Conservation (phyloP, 176 grass and related monocot genomes). For the Raddia guianensis region DNA sequence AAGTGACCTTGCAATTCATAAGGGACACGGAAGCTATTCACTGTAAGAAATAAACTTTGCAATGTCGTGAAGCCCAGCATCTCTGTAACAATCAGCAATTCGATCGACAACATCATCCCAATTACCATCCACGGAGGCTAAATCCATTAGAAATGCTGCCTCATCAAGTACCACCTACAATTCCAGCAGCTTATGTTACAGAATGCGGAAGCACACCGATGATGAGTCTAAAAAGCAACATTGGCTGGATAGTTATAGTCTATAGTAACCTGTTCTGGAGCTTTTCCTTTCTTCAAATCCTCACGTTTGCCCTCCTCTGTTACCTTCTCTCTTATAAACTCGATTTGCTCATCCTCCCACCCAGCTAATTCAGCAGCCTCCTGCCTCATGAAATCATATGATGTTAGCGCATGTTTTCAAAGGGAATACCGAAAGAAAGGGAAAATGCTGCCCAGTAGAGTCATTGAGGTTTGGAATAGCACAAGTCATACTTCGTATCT, state of each 20-base stretch:
- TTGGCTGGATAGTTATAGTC: background rate
- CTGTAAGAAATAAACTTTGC: slow-evolving; percentile 72
- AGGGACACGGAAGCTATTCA: slow-evolving; percentile 49
- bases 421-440: background rate
- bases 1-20: background rate
- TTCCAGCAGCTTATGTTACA: background rate
- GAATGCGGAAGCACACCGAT: background rate
- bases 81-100: slow-evolving; percentile 75
- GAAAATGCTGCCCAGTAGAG: background rate
- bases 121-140: slow-evolving; percentile 74
- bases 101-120: slow-evolving; percentile 81
- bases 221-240: background rate
- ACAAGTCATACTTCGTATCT: slow-evolving; percentile 72
- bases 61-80: slow-evolving; percentile 78
- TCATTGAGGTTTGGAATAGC: background rate
- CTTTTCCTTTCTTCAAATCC: slow-evolving; percentile 96
- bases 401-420: slow-evolving; percentile 2
- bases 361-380: slow-evolving; percentile 89
- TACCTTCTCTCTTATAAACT: slow-evolving; percentile 92
- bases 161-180: slow-evolving; percentile 82
- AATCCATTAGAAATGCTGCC: slow-evolving; percentile 91
- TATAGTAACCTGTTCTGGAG: slow-evolving; percentile 69
- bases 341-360: slow-evolving; percentile 98
- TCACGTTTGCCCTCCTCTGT: slow-evolving; percentile 75
- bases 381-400: slow-evolving; percentile 36